A percentile compares a stretch with the other conserved stretches of the same genome.
These are phyloP conservation scores for Fusarium sublunatum DNA, from an alignment of 2,329 filamentous ascomycete species.

Conservation along the genomic window DNA sequence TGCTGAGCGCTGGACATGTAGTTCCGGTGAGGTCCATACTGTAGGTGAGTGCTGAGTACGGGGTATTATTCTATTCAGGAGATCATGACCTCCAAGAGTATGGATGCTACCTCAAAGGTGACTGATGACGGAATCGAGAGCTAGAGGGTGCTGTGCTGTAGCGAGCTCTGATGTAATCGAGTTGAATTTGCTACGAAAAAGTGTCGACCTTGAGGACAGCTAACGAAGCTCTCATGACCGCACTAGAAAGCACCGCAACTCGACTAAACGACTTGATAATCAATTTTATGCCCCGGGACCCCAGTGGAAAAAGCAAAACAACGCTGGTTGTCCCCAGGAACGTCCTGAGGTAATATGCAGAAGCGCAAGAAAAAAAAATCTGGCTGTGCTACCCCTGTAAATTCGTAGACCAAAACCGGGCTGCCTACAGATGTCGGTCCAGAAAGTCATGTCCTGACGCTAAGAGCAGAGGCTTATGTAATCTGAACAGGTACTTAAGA, in stretches of 20 bases:
- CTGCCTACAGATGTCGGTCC: no score
- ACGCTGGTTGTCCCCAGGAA: conserved; percentile 33
- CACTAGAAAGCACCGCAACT: conserved; percentile 20
- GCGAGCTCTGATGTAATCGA: conserved; percentile 9
- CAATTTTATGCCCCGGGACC: conserved; percentile 6
- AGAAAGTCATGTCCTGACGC: no score
- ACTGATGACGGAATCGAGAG: conserved; percentile 32
- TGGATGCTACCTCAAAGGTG: conserved; percentile 5
- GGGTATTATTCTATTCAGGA: neutral
- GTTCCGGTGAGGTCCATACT: conserved; percentile 1
- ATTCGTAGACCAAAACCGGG: conserved; percentile 27
- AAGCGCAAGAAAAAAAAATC: conserved; percentile 15
- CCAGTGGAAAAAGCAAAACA: conserved; percentile 24
- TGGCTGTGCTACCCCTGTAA: conserved; percentile 32
- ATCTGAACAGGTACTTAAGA: no score
- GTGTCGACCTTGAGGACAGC: conserved; percentile 15
- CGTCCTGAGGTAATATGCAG: neutral
- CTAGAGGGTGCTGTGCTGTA: conserved; percentile 3
- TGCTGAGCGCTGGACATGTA: conserved; percentile 9
- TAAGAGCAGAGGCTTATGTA: no score
- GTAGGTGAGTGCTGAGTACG: neutral
- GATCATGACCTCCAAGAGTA: conserved; percentile 2
- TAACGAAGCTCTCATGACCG: conserved; percentile 17
- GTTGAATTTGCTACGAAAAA: conserved; percentile 28
- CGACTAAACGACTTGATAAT: conserved; percentile 19